Evolutionary conservation across 225 moss, liverwort and hornwort genomes (phyloP).

Genomic region (Physcomitrium patens): DNA sequence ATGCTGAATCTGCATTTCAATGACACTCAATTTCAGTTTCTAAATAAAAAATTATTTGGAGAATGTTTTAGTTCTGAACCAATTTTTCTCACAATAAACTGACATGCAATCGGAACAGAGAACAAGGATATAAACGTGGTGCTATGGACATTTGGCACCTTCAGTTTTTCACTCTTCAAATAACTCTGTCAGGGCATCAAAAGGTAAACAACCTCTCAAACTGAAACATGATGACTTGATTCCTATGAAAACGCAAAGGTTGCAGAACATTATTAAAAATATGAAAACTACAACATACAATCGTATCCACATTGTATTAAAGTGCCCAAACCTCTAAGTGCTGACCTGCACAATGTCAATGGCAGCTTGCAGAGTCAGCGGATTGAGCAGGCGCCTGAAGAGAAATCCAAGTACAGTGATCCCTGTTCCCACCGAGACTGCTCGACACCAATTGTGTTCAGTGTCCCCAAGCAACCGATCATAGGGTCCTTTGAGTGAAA

Average conservation of each 20-base stretch:
- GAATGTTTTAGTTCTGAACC: too few relatives aligned
- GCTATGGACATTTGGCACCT: constrained; percentile 16
- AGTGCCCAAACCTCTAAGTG: constrained; percentile 2
- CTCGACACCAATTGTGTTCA: constrained; percentile 98
- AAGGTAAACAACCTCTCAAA: background rate
- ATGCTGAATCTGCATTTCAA: constrained; percentile 65
- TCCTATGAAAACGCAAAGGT: constrained; percentile 2
- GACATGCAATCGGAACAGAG: background rate
- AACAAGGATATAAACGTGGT: constrained; percentile 1
- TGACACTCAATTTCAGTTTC: constrained; percentile 14
- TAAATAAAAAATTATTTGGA: constrained; percentile 1
- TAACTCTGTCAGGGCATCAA: constrained; percentile 15
- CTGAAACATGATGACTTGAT: background rate
- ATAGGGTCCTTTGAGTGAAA: constrained; percentile 64
- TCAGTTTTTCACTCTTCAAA: constrained; percentile 9
- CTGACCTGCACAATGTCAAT: constrained; percentile 63
- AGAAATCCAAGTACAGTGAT: constrained; percentile 82
- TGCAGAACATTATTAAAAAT: constrained; percentile 15
- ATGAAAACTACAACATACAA: background rate
- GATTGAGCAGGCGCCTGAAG: constrained; percentile 53
- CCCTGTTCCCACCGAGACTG: constrained; percentile 87
- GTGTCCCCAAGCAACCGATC: constrained; percentile 84
- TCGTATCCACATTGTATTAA: constrained; percentile 2
- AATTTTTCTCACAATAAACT: too few relatives aligned
- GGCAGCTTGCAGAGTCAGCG: constrained; percentile 69